phyloP scores from a whole-genome alignment of 2,329 filamentous ascomycete species.

The Aureobasidium lini region DNA sequence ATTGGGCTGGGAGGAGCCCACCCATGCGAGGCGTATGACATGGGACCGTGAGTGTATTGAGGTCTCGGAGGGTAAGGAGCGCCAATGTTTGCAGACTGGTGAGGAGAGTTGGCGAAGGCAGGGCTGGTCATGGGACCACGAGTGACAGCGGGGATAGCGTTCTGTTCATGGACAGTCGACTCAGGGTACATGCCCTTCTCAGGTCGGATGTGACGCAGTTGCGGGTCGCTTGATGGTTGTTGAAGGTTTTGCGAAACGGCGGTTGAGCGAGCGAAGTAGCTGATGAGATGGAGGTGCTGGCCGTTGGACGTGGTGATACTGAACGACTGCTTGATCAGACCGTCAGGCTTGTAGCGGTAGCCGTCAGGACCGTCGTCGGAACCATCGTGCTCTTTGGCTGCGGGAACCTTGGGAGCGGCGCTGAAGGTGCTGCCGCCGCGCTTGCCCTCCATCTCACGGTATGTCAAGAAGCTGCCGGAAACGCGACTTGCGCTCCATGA shows the following conservation, averaged over 20 bases:
- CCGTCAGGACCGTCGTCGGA: slow-evolving; percentile 73
- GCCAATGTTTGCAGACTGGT: slow-evolving; percentile 47
- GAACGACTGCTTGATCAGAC: slow-evolving; percentile 99
- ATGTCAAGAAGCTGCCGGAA: slow-evolving; percentile 94
- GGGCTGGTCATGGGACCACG: slow-evolving; percentile 60
- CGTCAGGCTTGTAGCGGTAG: slow-evolving; percentile 91
- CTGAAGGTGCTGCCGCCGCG: slow-evolving; percentile 65
- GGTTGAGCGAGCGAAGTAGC: slow-evolving; percentile 83
- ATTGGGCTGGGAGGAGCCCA: slow-evolving; percentile 37
- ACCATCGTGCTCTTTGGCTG: slow-evolving; percentile 53
- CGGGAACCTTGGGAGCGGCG: slow-evolving; percentile 37
- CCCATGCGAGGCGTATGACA: slow-evolving; percentile 28
- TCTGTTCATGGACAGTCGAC: slow-evolving; percentile 80
- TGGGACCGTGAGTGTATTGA: slow-evolving; percentile 35
- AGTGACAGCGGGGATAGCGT: slow-evolving; percentile 72
- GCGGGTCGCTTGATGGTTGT: slow-evolving; percentile 74
- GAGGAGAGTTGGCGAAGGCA: slow-evolving; percentile 46
- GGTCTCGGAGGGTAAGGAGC: slow-evolving; percentile 34
- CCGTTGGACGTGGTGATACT: slow-evolving; percentile 89
- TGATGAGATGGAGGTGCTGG: slow-evolving; percentile 94
- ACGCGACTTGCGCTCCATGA: slow-evolving; percentile 98
- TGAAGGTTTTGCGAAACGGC: slow-evolving; percentile 64
- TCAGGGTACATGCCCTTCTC: slow-evolving; percentile 96
- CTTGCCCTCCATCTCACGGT: slow-evolving; percentile 98
- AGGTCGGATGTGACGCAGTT: slow-evolving; percentile 73